phyloP scores from a whole-genome alignment of 106 monocot species.

The Platanthera zijinensis region DNA sequence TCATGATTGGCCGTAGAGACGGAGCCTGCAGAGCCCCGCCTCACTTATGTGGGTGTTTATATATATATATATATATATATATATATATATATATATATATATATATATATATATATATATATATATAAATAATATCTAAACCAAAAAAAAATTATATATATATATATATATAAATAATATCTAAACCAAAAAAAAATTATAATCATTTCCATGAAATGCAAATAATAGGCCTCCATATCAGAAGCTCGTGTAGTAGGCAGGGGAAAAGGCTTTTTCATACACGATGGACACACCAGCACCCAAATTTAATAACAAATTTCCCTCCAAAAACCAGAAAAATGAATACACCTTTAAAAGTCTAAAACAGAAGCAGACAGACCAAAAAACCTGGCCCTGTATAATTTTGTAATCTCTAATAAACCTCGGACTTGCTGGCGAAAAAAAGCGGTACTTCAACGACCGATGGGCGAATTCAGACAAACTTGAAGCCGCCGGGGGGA shows the following conservation, averaged over 20 bases:
- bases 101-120: too few species aligned
- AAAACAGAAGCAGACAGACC: conserved; percentile 5
- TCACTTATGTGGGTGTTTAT: too few species aligned
- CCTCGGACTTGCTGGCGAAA: background rate
- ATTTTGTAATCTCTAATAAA: background rate
- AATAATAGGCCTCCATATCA: background rate
- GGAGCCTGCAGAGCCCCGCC: too few species aligned
- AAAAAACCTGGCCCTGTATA: conserved; percentile 16
- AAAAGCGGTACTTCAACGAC: background rate
- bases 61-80: too few species aligned
- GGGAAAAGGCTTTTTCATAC: too few species aligned
- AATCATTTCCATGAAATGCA: background rate
- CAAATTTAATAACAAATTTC: background rate
- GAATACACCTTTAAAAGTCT: background rate
- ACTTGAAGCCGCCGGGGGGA: conserved; percentile 19
- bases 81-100: too few species aligned
- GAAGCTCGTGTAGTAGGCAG: background rate
- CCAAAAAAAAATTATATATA: background rate
- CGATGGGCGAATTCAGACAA: background rate
- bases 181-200: background rate
- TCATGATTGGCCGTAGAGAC: too few species aligned
- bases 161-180: too few species aligned
- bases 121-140: too few species aligned
- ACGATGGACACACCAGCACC: background rate
- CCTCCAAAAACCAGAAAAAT: background rate